Conservation (phyloP, 2,329 filamentous ascomycete genomes). For the Xylariaceae sp. region DNA sequence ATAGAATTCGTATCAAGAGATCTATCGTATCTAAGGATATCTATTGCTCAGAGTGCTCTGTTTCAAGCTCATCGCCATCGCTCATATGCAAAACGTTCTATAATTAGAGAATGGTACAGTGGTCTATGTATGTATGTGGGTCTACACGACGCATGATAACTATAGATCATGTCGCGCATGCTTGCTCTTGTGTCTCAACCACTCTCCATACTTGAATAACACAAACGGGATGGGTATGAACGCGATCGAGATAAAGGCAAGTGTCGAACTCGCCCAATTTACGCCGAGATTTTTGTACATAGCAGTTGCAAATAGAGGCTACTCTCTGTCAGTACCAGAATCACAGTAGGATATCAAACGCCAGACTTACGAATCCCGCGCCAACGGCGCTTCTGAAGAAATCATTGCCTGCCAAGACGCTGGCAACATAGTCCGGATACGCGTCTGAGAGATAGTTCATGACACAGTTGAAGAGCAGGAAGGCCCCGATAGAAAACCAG, state of each 20-base stretch:
- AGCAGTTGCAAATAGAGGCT: constrained; percentile 20
- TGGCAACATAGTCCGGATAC: constrained; percentile 20
- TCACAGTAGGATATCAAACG: background rate
- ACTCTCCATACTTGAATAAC: constrained; percentile 19
- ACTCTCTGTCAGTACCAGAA: background rate
- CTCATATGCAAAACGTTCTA: too few relatives aligned
- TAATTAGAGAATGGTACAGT: too few relatives aligned
- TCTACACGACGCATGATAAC: too few relatives aligned
- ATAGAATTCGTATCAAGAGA: too few relatives aligned
- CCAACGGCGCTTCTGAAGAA: constrained; percentile 20
- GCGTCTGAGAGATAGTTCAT: constrained; percentile 24
- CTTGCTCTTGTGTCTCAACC: constrained; percentile 21
- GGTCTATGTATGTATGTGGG: too few relatives aligned
- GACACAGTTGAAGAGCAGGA: constrained; percentile 24
- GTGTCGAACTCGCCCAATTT: constrained; percentile 20
- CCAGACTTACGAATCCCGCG: constrained; percentile 16
- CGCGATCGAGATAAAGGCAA: constrained; percentile 20
- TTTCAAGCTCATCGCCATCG: too few relatives aligned
- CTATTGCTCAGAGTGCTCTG: too few relatives aligned
- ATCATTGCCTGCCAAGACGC: constrained; percentile 23
- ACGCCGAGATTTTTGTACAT: constrained; percentile 22
- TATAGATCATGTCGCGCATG: constrained; percentile 22
- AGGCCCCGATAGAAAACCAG: constrained; percentile 35
- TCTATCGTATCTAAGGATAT: too few relatives aligned
- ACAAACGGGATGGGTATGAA: constrained; percentile 24